Evolutionary conservation across 2,329 filamentous ascomycete genomes (phyloP), one percentile per base, ranked within the genome.

Genomic region (Colletotrichum higginsianum): DNA sequence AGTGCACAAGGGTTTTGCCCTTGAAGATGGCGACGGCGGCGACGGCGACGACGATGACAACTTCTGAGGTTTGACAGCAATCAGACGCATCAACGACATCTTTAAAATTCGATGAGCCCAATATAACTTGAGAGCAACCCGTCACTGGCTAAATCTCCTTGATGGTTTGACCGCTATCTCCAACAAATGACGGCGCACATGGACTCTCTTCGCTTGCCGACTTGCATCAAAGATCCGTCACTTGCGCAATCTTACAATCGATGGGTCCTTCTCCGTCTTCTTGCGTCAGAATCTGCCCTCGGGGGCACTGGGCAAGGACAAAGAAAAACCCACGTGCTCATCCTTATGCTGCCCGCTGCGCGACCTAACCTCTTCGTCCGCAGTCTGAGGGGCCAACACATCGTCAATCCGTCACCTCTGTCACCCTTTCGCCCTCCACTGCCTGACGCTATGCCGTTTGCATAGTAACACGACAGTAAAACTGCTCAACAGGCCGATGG

Each of bases 251-350:
- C 30, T 64, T 55, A 47, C 58, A 67, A 47, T 18, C 35, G 44
- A 64, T 49, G 35, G 53, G 40, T 56, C 44, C 35, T 3, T 65
- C 61, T 65, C 21, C 66, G 26, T 52, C 26, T 23, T 49, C 23
- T 26, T 49, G 53, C 40, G 53, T 69, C 55, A n/a, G 60, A 42
- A 26, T 52, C 35, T 57, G 50, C 47, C 55, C 18, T 60, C 18
- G 44, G 21, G 44, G 30, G 11, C 30, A 52, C 50, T 40, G 18
- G 46, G 64, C n/a, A 62, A 67, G 6, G 16, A 30, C 49, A 44
- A 53, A 38, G 26, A 68, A 42, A 23, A 68, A 44, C 66, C 66
- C 69, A 70, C 69, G 69, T 72, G 66, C 66, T 49, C 46, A 35
- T 47, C 15, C 15, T 35, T 55, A 35, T 60, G 44, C 57, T 66